Base-by-base conservation (phyloP, 495 filamentous ascomycete genomes). In the Trichoderma orchidacearum region DNA sequence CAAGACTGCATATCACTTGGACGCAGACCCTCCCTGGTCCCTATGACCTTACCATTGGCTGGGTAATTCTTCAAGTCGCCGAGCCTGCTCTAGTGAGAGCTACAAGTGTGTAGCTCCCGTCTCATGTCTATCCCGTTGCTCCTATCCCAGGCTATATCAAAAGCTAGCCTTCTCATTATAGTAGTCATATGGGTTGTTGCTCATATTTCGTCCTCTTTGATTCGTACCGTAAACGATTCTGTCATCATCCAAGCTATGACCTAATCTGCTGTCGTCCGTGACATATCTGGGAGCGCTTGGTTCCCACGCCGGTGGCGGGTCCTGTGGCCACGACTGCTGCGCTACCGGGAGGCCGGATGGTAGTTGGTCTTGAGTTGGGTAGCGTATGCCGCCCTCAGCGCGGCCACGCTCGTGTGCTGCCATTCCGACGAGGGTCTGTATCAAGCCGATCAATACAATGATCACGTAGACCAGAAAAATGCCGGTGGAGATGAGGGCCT, bases 381-480 rank as follows among this genome's bases (percentile, higher is more conserved):
- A 72, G 25, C 61, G 53, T 38, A 64, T 48, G 35, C 71, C 75
- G 35, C 71, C 75, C 62, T 83, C 79, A 21, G 64, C 81, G 15
- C 76, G 70, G 6, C 72, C 76, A 56, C 78, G 80, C 57, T 79
- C 76, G 21, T 69, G 68, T 5, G 66, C 68, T 41, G 67, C 64
- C 64, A 79, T 71, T 7, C 75, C 71, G 38, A 79, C 71, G 54
- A 85, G 61, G 8, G 85, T 84, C 52, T 87, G 82, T 53, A 79
- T 63, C 54, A 91, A 60, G 52, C 87, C 93, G 53, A 86, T 78
- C 25, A 96, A 74, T 2, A 85, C 74, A 51, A 95, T 75, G 51
- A 95, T 58, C 45, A 95, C 59, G 80, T 89, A 98, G 3, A 90
- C 66, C 0, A 83, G 68, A 1, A 96, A 67, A 27, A 98, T 68